Conservation (phyloP, 2,329 filamentous ascomycete genomes). For the Dothideomycetidae sp. region DNA sequence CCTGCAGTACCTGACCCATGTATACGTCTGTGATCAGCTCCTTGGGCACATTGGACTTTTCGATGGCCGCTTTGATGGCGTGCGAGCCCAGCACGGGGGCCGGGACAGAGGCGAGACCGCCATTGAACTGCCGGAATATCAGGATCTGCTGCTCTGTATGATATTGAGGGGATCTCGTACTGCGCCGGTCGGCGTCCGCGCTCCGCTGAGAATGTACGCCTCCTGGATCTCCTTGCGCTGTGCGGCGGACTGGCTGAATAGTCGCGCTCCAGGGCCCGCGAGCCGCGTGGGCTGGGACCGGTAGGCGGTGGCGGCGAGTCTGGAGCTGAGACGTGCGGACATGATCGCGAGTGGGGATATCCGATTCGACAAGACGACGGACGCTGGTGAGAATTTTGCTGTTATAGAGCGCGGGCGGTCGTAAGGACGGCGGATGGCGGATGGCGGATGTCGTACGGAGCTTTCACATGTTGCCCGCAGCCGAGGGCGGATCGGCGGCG, state of each 20-base stretch:
- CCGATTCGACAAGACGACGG: too few relatives aligned
- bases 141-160: not conserved
- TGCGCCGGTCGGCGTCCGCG: conserved; percentile 80
- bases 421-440: not conserved
- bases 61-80: conserved; percentile 81
- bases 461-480: not conserved
- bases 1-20: conserved; percentile 92
- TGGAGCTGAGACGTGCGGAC: not conserved
- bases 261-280: conserved; percentile 11
- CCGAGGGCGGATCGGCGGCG: too few relatives aligned
- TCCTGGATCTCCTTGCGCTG: conserved; percentile 59
- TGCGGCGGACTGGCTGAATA: conserved; percentile 37
- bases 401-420: too few relatives aligned
- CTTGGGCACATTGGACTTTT: conserved; percentile 69
- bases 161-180: conserved; percentile 31
- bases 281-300: too few relatives aligned
- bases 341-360: too few relatives aligned
- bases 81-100: conserved; percentile 80
- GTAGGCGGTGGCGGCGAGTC: too few relatives aligned
- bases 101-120: conserved; percentile 66
- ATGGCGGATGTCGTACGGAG: not conserved
- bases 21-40: conserved; percentile 83
- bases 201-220: conserved; percentile 83
- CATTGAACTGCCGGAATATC: conserved; percentile 62
- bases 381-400: too few relatives aligned